Evolutionary conservation across 2,329 filamentous ascomycete genomes (phyloP).

Genomic region (Juglanconis juglandina): DNA sequence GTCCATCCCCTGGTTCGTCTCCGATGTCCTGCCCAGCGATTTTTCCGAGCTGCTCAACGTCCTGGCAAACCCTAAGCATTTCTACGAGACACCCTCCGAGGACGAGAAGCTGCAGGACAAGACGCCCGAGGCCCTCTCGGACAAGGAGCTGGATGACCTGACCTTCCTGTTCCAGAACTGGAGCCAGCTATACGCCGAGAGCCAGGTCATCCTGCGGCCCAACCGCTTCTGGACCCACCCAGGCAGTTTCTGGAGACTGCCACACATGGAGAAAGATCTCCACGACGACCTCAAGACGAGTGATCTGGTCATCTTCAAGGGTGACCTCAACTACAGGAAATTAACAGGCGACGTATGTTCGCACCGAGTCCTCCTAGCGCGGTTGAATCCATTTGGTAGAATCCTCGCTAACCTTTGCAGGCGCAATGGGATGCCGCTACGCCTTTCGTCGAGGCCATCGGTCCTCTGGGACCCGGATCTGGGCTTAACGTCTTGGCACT

Average conservation of each 20-base stretch:
- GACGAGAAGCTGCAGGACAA: constrained; percentile 59
- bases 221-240: constrained; percentile 89
- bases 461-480: constrained; percentile 76
- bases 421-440: constrained; percentile 83
- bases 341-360: constrained; percentile 76
- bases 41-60: constrained; percentile 79
- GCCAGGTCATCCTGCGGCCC: constrained; percentile 76
- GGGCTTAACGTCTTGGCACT: constrained; percentile 82
- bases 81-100: constrained; percentile 73
- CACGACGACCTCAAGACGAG: constrained; percentile 75
- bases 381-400: not conserved
- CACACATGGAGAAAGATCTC: constrained; percentile 62
- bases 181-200: constrained; percentile 76
- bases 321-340: constrained; percentile 95
- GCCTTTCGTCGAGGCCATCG: constrained; percentile 78
- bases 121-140: constrained; percentile 59
- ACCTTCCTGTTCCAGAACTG: constrained; percentile 78
- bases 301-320: constrained; percentile 93
- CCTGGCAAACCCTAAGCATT: constrained; percentile 70
- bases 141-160: constrained; percentile 65
- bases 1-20: constrained; percentile 96
- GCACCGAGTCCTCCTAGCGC: not conserved
- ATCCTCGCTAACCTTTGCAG: constrained; percentile 35
- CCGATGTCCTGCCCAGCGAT: constrained; percentile 84
- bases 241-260: constrained; percentile 86